Base-by-base conservation (phyloP, 768 basidiomycete genomes). In the Collybiopsis luxurians region DNA sequence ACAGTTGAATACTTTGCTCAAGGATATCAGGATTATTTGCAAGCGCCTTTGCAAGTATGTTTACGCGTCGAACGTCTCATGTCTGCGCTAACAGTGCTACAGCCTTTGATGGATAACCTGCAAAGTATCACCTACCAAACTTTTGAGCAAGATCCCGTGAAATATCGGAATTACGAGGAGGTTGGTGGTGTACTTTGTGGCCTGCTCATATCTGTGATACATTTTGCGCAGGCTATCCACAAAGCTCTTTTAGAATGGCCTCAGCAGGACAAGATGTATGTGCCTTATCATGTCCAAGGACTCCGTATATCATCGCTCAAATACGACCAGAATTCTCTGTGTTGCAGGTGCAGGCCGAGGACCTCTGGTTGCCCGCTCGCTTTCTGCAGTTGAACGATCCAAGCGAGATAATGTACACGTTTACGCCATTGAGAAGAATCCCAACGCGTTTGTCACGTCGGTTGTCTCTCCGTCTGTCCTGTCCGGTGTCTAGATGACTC, bases 81-180 rank as follows among this genome's bases (percentile, higher is more conserved):
- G n/a, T 40, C 36, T 50, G 34, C 40, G 15, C 49, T 39, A 30
- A 53, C 58, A 66, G 45, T 61, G 57, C 49, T 54, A 55, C 63
- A 95, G 90, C 97, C 97, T 23, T 71, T 99, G 64, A 96, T 96
- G 95, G 96, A 99, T 66, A 95, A 99, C 72, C 73, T 99, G 55
- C 92, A 92, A 66, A 95, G 93, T 63, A 83, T 89, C 61, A 98
- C 95, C 11, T 99, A 99, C 71, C 94, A 98, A 67, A 94, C 92
- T 2, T 99, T 99, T 66, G 97, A 99, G 67, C 85, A 94, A 68
- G 97, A 98, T 74, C 96, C 97, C 2, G 87, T 98, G 59, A 99
- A 99, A 71, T 99, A 99, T 68, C 72, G 80, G 55, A 87, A 92
- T 64, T 99, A 99, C 68, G 97, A 99, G 75, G 91, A 96, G 80